Base-by-base conservation (phyloP, 2,329 filamentous ascomycete genomes). In the Malbranchea cinnamomea region DNA sequence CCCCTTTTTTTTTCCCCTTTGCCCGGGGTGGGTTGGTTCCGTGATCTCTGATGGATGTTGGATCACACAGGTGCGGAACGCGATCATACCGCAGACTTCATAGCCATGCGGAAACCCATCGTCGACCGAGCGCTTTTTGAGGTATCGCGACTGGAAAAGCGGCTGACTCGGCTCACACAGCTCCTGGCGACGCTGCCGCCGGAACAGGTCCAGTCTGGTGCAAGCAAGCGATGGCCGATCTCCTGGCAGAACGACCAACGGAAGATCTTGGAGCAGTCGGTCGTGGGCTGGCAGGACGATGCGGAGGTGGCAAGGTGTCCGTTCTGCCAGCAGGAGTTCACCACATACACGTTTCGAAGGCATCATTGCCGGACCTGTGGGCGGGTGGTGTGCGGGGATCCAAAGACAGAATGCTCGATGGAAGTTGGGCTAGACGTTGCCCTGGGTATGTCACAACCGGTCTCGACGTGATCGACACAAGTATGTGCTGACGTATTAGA, bases 331-430 rank as follows among this genome's bases (percentile, higher is more conserved):
- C 89, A 98, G 46, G 83, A 93, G 33, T 98, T 98, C 53, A 78
- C 83, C 1, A 78, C 76, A 9, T 95, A 93, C 68, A 80, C 83
- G 2, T 92, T 95, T 47, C 72, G 89, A 44, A 67, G 89, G 41
- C 89, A 95, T 52, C 89, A 98, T 54, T 98, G 89, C 54, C 72
- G 89, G 32, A 77, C 92, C 54, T 98, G 89, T 46, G 89, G 89
- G 3, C 72, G 78, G 24, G 84, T 98, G 0, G 83, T 98, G 0
- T 98, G 89, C 49, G 83, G 83, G 8, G 89, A 98, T 53, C 71
- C 71, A 0, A 68, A 71, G 34, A 98, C 89, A 0, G 74, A 57
- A 3, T 98, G 89, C 53, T 98, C 89, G 1, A 72, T 64, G 6
- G 81, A 93, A 43, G 67, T 98, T 31, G 80, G 77, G 4, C 57